phyloP scores from a whole-genome alignment of 352 stramenopile species.

The Phytopythium aichiense region DNA sequence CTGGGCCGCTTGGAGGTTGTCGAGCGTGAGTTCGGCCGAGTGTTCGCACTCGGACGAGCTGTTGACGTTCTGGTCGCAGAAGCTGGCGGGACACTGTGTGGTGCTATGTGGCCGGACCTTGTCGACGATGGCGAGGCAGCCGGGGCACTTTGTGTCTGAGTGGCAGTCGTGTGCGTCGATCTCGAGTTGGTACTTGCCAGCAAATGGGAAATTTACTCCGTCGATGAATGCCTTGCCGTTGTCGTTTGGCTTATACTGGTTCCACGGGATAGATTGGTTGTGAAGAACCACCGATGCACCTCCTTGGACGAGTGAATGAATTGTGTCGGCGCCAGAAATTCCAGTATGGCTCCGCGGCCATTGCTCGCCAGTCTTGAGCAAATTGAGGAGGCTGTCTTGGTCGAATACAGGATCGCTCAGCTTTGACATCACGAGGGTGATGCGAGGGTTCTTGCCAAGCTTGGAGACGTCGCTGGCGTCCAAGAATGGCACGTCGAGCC shows the following conservation, averaged over 20 bases:
- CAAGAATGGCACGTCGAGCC: constrained; percentile 43
- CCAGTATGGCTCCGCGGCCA: neutral
- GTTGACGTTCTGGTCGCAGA: constrained; percentile 26
- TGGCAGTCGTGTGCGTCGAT: constrained; percentile 53
- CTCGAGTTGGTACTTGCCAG: constrained; percentile 53
- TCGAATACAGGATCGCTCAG: constrained; percentile 1
- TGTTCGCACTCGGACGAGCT: constrained; percentile 6
- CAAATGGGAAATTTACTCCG: constrained; percentile 29
- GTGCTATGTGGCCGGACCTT: constrained; percentile 35
- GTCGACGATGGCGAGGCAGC: constrained; percentile 57
- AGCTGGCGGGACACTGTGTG: constrained; percentile 27
- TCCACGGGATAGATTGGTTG: constrained; percentile 31
- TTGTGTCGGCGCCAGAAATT: neutral
- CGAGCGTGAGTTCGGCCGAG: constrained; percentile 21
- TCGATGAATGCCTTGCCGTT: constrained; percentile 34
- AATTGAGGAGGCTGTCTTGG: neutral
- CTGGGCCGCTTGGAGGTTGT: constrained; percentile 26
- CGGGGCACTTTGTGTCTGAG: constrained; percentile 29
- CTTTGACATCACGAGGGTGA: constrained; percentile 11
- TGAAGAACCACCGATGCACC: neutral
- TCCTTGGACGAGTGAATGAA: neutral
- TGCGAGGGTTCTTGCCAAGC: constrained; percentile 11
- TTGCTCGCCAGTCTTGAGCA: neutral
- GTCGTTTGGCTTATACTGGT: constrained; percentile 34
- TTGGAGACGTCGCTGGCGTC: constrained; percentile 50